Conservation (phyloP, 805 yeast genomes). For the Monosporozyma aerobia region DNA sequence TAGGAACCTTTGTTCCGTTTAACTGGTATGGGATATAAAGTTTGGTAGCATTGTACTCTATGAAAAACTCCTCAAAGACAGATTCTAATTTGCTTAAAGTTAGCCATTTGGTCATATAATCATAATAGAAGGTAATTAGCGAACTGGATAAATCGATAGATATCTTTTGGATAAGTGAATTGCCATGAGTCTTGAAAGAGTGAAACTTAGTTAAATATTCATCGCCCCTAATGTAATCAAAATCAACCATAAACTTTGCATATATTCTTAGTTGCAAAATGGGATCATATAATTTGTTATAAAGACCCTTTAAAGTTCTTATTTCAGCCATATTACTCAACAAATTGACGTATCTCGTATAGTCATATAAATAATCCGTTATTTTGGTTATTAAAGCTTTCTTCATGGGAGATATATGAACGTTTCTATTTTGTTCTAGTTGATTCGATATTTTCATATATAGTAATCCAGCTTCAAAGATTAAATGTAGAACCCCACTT, state of each 20-base stretch:
- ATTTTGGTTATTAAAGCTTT: conserved; percentile 51
- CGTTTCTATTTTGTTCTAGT: conserved; percentile 26
- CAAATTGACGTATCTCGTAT: conserved; percentile 36
- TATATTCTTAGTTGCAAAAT: conserved; percentile 51
- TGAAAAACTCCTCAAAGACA: conserved; percentile 55
- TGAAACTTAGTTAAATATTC: conserved; percentile 47
- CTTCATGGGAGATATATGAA: conserved; percentile 42
- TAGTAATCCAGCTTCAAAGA: conserved; percentile 66
- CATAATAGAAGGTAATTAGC: conserved; percentile 50
- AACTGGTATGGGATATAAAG: conserved; percentile 8
- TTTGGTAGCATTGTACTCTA: conserved; percentile 14
- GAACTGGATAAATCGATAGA: conserved; percentile 38
- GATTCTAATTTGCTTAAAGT: conserved; percentile 53
- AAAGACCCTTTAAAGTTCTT: conserved; percentile 24
- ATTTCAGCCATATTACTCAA: conserved; percentile 33
- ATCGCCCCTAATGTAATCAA: conserved; percentile 33
- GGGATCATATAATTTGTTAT: conserved; percentile 38
- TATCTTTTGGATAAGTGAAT: conserved; percentile 37
- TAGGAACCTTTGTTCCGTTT: conserved; percentile 29
- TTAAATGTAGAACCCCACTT: conserved; percentile 43
- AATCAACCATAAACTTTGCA: conserved; percentile 33
- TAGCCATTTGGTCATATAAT: conserved; percentile 58
- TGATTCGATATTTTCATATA: conserved; percentile 38
- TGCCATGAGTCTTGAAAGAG: conserved; percentile 54
- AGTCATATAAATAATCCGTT: conserved; percentile 34